These are phyloP conservation scores for Pythium utonaiense DNA, from an alignment of 352 stramenopile species.

Conservation along the genomic window DNA sequence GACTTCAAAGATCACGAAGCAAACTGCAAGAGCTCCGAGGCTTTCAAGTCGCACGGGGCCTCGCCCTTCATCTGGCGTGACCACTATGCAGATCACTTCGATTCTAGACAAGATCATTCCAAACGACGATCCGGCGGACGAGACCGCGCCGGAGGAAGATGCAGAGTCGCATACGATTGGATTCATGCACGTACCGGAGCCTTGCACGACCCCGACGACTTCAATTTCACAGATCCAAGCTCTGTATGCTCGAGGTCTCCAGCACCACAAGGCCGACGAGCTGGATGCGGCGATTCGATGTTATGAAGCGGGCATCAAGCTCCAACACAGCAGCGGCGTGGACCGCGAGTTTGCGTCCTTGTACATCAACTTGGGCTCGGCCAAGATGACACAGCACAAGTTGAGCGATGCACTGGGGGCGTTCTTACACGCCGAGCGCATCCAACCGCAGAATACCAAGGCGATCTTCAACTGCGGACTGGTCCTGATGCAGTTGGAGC, in stretches of 20 bases:
- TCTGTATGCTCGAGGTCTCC: conserved; percentile 59
- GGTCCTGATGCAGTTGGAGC: conserved; percentile 38
- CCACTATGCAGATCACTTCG: conserved; percentile 8
- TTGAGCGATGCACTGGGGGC: conserved; percentile 32
- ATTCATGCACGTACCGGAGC: conserved; percentile 23
- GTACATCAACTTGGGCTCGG: conserved; percentile 66
- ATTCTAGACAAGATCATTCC: conserved; percentile 7
- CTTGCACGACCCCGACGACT: conserved; percentile 17
- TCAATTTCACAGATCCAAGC: conserved; percentile 30
- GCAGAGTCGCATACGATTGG: background rate
- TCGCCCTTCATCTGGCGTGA: background rate
- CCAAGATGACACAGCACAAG: conserved; percentile 38
- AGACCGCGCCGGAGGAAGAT: background rate
- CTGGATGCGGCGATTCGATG: conserved; percentile 40
- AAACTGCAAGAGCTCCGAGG: background rate
- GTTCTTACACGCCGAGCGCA: conserved; percentile 38
- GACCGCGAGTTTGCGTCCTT: conserved; percentile 53
- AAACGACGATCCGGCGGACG: background rate
- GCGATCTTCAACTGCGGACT: conserved; percentile 56
- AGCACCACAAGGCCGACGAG: conserved; percentile 49
- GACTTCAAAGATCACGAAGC: background rate
- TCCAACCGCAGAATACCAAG: conserved; percentile 57
- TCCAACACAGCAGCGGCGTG: conserved; percentile 23
- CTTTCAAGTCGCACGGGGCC: background rate
- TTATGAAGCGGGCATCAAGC: conserved; percentile 46